Conservation (phyloP, 2,329 filamentous ascomycete species). For the Teratosphaeria nubilosa region DNA sequence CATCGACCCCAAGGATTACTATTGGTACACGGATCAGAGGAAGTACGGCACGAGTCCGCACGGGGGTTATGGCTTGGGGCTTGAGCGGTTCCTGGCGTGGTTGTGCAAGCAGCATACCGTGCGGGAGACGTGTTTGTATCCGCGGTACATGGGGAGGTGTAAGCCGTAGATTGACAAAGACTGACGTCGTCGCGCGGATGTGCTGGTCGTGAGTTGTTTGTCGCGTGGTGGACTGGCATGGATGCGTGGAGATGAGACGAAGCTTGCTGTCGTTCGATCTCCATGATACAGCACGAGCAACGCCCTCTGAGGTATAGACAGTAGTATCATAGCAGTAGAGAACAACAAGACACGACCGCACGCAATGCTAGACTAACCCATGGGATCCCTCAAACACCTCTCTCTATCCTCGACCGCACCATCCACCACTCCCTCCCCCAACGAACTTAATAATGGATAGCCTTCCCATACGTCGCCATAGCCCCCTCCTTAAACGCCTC, state of each 20-base stretch:
- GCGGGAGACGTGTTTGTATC: constrained; percentile 63
- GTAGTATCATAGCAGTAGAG: neutral
- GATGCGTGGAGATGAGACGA: too few relatives aligned
- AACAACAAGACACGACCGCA: neutral
- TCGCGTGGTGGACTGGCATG: too few relatives aligned
- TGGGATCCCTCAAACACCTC: neutral
- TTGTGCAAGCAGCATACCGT: constrained; percentile 57
- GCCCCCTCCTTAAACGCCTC: constrained; percentile 99
- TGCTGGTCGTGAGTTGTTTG: too few relatives aligned
- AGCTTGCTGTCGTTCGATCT: neutral
- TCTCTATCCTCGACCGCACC: neutral
- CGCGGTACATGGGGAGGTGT: constrained; percentile 71
- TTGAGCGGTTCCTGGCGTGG: constrained; percentile 70
- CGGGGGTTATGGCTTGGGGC: constrained; percentile 83
- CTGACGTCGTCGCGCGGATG: too few relatives aligned
- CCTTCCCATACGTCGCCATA: constrained; percentile 91
- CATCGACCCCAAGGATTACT: constrained; percentile 77
- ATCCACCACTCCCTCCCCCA: neutral
- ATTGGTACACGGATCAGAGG: constrained; percentile 80
- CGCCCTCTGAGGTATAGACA: neutral
- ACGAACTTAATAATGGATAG: constrained; percentile 73
- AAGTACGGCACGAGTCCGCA: constrained; percentile 88
- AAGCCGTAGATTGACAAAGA: too few relatives aligned
- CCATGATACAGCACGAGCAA: neutral
- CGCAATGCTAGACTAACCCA: neutral